These are phyloP conservation scores for Sugiyamaella pinicola DNA, from an alignment of 1,139 yeast genomes.

Conservation along the genomic window DNA sequence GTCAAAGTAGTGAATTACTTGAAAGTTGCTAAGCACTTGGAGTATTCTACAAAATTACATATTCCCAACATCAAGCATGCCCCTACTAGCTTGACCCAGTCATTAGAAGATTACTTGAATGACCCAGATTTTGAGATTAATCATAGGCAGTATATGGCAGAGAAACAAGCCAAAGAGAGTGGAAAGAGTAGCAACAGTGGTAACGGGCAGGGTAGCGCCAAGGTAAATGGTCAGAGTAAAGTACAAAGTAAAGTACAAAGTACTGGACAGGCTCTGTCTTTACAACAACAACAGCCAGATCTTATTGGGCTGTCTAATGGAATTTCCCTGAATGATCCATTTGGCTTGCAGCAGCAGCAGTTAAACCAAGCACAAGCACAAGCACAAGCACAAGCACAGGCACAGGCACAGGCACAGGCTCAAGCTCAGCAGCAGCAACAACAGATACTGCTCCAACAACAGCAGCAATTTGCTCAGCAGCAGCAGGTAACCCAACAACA, in stretches of 20 bases:
- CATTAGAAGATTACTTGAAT: constrained; percentile 83
- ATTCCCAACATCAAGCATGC: constrained; percentile 98
- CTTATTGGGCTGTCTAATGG: constrained; percentile 8
- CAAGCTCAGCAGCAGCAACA: constrained; percentile 30
- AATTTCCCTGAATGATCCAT: constrained; percentile 8
- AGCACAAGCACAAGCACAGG: constrained; percentile 19
- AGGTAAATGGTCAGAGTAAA: constrained; percentile 1
- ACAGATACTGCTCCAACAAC: constrained; percentile 16
- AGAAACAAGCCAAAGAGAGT: constrained; percentile 49
- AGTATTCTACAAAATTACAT: constrained; percentile 80
- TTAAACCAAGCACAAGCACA: not conserved
- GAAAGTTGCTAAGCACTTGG: constrained; percentile 85
- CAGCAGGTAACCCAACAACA: constrained; percentile 22
- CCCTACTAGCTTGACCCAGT: constrained; percentile 86
- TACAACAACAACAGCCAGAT: constrained; percentile 25
- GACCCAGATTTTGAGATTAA: constrained; percentile 84
- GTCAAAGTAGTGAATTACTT: constrained; percentile 84
- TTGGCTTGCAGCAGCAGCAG: constrained; percentile 24
- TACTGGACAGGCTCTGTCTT: constrained; percentile 25
- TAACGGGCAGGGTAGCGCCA: not conserved
- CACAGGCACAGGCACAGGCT: constrained; percentile 24
- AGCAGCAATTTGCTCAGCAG: constrained; percentile 20
- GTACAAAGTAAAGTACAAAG: not conserved
- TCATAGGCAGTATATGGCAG: constrained; percentile 74
- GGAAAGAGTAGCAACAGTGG: constrained; percentile 8